Base-by-base conservation (phyloP, 306 rosid genomes). In the Malus asiatica region DNA sequence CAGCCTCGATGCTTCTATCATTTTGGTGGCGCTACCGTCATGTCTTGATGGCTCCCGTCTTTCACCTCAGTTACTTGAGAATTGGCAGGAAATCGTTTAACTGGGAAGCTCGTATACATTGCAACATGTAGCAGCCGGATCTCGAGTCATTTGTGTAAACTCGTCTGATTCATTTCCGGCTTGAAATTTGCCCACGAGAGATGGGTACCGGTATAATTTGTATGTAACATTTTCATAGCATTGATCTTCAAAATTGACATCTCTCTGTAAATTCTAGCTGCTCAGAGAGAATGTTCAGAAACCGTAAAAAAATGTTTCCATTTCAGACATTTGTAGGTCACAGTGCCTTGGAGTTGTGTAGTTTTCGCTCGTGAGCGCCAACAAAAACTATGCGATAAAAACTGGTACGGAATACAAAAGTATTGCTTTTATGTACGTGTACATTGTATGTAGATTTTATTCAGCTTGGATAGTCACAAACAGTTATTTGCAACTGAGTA, bases 401-500 rank as follows among this genome's bases (percentile, higher is more conserved):
- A 6, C 8, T 5, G 55, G 55, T 48, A 48, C 55, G 23, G 64
- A 75, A 75, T 58, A 77, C 14, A 38, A 66, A 60, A 60, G 44
- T 61, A 58, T 65, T 52, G 45, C 42, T 60, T 73, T 76, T 81
- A 66, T 89, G 78, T 81, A 84, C 55, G 59, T n/a, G 64, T 46
- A 55, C 78, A 81, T 57, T 9, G 2, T 76, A 25, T 40, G 40
- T n/a, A 8, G 62, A 66, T 35, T 33, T 52, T 72, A 69, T 67
- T 91, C 86, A 93, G 82, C 76, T 82, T 13, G 86, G 82, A 83
- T 86, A 81, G 77, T 91, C 93, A 58, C 85, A 81, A 2, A 89
- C 76, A 12, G 95, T 77, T 66, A 93, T 90, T 79, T 90, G 96
- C 84, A 93, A 72, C 83, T 87, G 93, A 23, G 94, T 77, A 83